Conservation (phyloP, 805 yeast genomes). For the Peterozyma xylosa region DNA sequence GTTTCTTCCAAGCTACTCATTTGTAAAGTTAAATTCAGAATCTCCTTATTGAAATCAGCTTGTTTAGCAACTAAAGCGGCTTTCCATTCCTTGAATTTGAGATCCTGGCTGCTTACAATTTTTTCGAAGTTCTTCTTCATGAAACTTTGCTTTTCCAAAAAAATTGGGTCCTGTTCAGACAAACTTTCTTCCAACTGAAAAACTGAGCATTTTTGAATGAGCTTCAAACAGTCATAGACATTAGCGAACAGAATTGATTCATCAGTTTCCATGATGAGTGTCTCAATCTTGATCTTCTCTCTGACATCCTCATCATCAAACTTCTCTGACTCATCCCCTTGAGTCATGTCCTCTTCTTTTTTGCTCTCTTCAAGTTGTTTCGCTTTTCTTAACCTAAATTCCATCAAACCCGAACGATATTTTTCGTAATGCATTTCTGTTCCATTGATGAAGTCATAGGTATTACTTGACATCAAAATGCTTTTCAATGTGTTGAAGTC, state of each 20-base stretch:
- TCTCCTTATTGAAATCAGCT: constrained; percentile 44
- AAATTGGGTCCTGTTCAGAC: constrained; percentile 38
- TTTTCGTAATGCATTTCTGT: constrained; percentile 75
- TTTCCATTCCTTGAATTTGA: constrained; percentile 57
- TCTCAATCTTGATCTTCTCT: background rate
- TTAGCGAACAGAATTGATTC: constrained; percentile 4
- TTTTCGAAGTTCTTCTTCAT: constrained; percentile 36
- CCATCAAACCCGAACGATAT: constrained; percentile 54
- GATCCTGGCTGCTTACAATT: constrained; percentile 41
- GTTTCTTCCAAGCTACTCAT: constrained; percentile 29
- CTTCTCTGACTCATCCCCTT: constrained; percentile 6
- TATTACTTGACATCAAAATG: constrained; percentile 57
- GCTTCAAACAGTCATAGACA: constrained; percentile 26
- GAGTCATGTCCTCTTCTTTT: constrained; percentile 2
- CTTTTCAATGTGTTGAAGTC: constrained; percentile 64
- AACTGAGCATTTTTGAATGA: constrained; percentile 29
- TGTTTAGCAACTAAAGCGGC: constrained; percentile 47
- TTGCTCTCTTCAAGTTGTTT: constrained; percentile 13
- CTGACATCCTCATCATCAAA: constrained; percentile 8
- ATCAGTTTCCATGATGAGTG: background rate
- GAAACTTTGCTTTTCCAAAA: constrained; percentile 32
- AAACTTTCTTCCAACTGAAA: constrained; percentile 29
- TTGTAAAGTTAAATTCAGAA: constrained; percentile 32
- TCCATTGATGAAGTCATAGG: constrained; percentile 70
- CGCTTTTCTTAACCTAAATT: constrained; percentile 29